These are phyloP conservation scores for Arabidopsis suecica DNA, from an alignment of 345 rosid genomes.

Conservation along the genomic window DNA sequence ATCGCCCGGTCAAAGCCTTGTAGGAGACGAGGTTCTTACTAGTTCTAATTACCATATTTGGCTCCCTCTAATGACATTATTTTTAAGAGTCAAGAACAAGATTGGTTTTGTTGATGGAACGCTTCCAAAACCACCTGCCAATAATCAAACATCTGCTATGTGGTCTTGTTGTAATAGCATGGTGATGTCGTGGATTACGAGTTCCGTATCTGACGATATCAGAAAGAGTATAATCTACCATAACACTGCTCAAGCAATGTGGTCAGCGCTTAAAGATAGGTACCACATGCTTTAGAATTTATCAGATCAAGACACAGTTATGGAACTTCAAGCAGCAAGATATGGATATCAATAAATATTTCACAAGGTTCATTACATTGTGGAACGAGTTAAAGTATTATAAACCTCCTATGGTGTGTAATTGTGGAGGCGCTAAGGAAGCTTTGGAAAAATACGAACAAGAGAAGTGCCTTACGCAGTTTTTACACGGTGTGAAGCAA, in stretches of 20 bases:
- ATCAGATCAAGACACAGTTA: neutral
- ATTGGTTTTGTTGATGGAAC: neutral
- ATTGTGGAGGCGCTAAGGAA: neutral
- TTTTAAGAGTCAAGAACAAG: constrained; percentile 13
- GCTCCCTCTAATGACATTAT: neutral
- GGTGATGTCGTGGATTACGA: constrained; percentile 17
- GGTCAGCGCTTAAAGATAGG: neutral
- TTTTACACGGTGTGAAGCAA: neutral
- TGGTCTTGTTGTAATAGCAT: constrained; percentile 26
- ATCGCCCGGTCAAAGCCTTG: neutral
- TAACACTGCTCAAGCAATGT: constrained; percentile 17
- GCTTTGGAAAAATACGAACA: neutral
- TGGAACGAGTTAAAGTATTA: neutral
- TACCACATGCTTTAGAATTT: neutral
- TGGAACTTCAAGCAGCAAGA: neutral
- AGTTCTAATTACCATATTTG: constrained; percentile 10
- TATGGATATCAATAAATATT: neutral
- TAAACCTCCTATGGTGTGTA: neutral
- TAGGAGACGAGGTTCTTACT: neutral
- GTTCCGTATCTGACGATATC: neutral
- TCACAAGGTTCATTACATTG: neutral
- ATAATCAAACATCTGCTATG: neutral
- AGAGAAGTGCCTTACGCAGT: neutral
- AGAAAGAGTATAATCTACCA: neutral
- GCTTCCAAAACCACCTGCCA: neutral